Percentiles rank a stretch among this genome's conserved stretches.
Evolutionary conservation across 139 green algal genomes (phyloP).

Genomic region (Edaphochlamys debaryana): DNA sequence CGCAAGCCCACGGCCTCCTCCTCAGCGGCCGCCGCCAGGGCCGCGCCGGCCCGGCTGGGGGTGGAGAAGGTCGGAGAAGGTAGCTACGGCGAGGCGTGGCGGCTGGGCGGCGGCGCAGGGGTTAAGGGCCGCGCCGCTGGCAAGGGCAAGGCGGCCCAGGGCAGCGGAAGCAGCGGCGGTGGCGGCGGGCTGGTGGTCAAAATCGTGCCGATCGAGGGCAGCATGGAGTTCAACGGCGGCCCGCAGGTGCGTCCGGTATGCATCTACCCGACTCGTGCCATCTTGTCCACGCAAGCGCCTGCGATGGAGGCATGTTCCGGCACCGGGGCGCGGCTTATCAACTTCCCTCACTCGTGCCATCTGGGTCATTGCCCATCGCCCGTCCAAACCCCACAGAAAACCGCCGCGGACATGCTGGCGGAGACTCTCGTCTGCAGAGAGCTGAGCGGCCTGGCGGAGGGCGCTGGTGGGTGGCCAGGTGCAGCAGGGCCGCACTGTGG

Average conservation of each 20-base stretch:
- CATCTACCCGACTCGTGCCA: no score
- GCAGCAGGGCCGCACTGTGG: no score
- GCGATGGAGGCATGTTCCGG: no score
- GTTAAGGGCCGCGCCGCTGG: background rate
- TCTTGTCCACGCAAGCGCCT: no score
- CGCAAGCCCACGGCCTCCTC: no score
- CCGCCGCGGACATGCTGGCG: constrained; percentile 75
- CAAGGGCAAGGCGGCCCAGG: background rate
- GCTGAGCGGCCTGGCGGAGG: constrained; percentile 66
- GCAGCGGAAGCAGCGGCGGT: background rate
- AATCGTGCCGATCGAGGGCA: constrained; percentile 95
- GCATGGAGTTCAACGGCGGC: constrained; percentile 80
- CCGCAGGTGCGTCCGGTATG: constrained; percentile 66
- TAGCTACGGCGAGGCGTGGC: constrained; percentile 89
- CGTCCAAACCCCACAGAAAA: constrained; percentile 65
- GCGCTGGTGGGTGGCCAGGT: background rate
- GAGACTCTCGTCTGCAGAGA: constrained; percentile 80
- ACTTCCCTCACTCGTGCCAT: no score
- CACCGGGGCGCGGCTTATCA: no score
- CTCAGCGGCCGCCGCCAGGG: no score
- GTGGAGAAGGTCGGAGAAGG: constrained; percentile 75
- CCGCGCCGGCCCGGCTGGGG: no score
- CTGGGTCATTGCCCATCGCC: no score
- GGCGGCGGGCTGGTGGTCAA: constrained; percentile 76
- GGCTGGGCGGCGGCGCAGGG: background rate